Evolutionary conservation across 495 filamentous ascomycete species (phyloP), one percentile per base, ranked within the genome.

Genomic region (Chaetomium fimeti): DNA sequence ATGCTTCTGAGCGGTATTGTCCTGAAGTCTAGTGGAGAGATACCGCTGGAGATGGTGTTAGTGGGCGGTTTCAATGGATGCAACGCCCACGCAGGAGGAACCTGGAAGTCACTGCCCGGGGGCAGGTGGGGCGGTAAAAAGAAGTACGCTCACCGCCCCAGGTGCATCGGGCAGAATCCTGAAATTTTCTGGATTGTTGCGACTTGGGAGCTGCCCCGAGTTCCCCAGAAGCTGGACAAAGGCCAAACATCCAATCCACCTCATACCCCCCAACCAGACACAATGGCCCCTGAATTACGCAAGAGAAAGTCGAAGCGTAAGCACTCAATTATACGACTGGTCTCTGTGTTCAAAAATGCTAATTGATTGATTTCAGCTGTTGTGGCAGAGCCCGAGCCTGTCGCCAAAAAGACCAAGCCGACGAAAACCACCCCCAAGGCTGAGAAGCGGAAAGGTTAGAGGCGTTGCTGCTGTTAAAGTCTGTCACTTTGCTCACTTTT

Each of bases 261-360:
- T 25, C 42, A 60, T 11, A 40, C 32, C 27, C 29, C 36, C 59
- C 11, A 42, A 62, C 29, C 55, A 54, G 22, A 53, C 36, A 73
- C 58, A 67, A 92, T 92, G 89, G 87, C 88, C 38, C 83, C 87
- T 58, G 88, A 88, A 71, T 80, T 83, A 63, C 88, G 87, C 65
- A 81, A 80, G 62, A 89, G 85, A 72, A 91, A 91, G 79, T 82
- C 87, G 72, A 92, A 91, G 81, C 83, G 90, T 90, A 81, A 60
- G 78, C 75, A 20, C 27, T 24, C 18, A 4, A n/a, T 28, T 28
- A 2, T 47, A 24, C 24, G 0, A 8, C n/a, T 15, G 1, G 42
- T 58, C 51, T 27, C n/a, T 22, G 2, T 9, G 7, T 2, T 27
- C 40, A 16, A 2, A 2, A 40, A 49, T 62, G 69, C 62, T 82